Evolutionary conservation across 768 basidiomycete species (phyloP), one percentile per base, ranked within the genome.

Genomic region (Agaricus blazei): DNA sequence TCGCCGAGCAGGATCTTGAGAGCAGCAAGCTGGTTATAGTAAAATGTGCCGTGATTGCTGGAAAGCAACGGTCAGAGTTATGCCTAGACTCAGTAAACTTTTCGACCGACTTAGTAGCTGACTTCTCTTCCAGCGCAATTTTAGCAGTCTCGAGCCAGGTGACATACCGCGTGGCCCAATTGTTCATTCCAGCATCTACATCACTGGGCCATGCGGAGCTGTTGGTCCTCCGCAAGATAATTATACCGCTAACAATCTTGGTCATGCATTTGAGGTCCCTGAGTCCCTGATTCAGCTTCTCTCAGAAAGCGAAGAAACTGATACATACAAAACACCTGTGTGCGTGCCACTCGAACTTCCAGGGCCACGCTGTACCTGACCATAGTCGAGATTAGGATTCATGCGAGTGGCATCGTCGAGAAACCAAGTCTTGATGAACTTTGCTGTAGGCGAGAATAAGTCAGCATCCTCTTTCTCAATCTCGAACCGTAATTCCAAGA

Each of bases 21-120:
- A 0, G 84, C 72, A 0, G 80, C 77, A 0, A 81, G 70, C 62
- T 88, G 85, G 59, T 78, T 81, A 62, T 73, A 80, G 64, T 79
- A 87, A 66, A 81, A 88, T 0, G 80, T 73, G 31, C 83, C 85
- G 59, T 87, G 86, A 59, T 88, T 88, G 62, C 84, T 87, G 29
- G 19, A 3, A 19, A 2, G 24, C n/a, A 7, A 37, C 48, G 28
- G 36, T 47, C 19, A 28, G 27, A 15, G 23, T 23, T 37, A 37
- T 27, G 14, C 15, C 14, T n/a, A n/a, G 36, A 24, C 3, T 11
- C 12, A 40, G 7, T 29, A 7, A 23, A 11, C 1, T 31, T 11
- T 19, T 19, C n/a, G 28, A 63, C 73, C 51, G 67, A 86, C 84
- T 87, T 87, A 15, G 63, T 57, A 1, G 81, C 71, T 1, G 60